Evolutionary conservation across 2,329 filamentous ascomycete species (phyloP), one percentile per base, ranked within the genome.

Genomic region (Aureobasidium zeae): DNA sequence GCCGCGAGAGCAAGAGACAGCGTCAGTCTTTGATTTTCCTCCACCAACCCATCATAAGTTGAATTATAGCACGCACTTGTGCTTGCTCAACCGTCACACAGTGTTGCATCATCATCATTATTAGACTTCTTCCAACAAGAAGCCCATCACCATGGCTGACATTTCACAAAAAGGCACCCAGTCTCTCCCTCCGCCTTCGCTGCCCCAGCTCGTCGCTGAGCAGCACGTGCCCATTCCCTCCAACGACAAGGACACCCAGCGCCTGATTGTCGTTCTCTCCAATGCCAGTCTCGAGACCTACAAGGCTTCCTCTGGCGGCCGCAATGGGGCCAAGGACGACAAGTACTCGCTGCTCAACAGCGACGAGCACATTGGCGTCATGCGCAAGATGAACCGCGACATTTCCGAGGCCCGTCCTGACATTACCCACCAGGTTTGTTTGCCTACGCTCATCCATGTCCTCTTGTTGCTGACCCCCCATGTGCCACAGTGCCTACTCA

Each of bases 331-430:
- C 46, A 78, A 84, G 39, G 88, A 95, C 57, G 89, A 95, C 63
- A 96, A 96, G 66, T 98, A 94, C 67, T 94, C 89, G 49, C 73
- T 98, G 41, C 79, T 98, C 58, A 98, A 98, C 73, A 95, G 88
- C 66, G 91, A 98, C 61, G 91, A 98, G 67, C 91, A 98, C 63
- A 98, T 98, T 55, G 91, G 91, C 50, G 84, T 96, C 52, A 94
- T 98, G 87, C 83, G 91, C 59, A 98, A 96, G 73, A 96, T 96
- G 89, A 94, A 94, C 63, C 77, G 91, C 55, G 91, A 98, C 63
- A 96, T 98, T 53, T 95, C 88, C 63, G 91, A 98, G 66, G 91
- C 91, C 48, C 80, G 91, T 55, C 91, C 91, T 32, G 91, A 98
- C 66, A 98, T 98, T 58, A 94, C 91, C 33, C 91, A 98, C 64